Evolutionary conservation across 148 eudicot species (phyloP), one percentile per base, ranked within the genome.

Genomic region (Silene conica): DNA sequence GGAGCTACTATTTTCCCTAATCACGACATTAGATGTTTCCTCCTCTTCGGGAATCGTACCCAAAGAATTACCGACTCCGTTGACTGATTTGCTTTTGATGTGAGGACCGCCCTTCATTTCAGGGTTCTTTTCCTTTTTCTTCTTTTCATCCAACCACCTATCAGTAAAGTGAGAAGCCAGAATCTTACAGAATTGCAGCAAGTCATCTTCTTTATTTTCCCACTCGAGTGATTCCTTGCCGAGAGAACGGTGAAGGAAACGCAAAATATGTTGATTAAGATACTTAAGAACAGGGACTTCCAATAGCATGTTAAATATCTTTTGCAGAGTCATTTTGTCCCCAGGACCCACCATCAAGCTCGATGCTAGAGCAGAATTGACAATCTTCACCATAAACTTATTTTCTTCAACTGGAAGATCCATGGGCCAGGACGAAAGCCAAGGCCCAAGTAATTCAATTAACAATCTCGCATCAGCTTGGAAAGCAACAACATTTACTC

Each of bases 1-100:
- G 70, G 88, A 67, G 74, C 78, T 77, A 57, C 71, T 58, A 60
- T 64, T 83, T 58, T 75, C 84, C 63, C 60, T 69, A 16, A 75
- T 50, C 28, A 31, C 23, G 25, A 46, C 45, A 52, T 69, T 34
- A 56, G 81, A 38, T 12, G 80, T 63, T 75, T 83, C 89, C 71
- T 52, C 66, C 21, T 90, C 91, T 80, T 95, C 99, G 3, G 82
- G 86, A 85, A 95, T 92, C 67, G 94, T 87, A 61, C 85, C 90
- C 62, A 95, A 82, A 80, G 79, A 48, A 69, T 19, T 57, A 58
- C 74, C 78, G 10, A 20, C 70, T 25, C 66, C 63, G 50, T 76
- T 83, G 22, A 45, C 63, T 16, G 52, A 55, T 76, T 77, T 81
- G 45, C 60, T 59, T 72, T 52, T 75, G 63, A 68, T 65, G 23